Base-by-base conservation (phyloP, 2,329 filamentous ascomycete genomes). In the Pestalotiopsis sp. region DNA sequence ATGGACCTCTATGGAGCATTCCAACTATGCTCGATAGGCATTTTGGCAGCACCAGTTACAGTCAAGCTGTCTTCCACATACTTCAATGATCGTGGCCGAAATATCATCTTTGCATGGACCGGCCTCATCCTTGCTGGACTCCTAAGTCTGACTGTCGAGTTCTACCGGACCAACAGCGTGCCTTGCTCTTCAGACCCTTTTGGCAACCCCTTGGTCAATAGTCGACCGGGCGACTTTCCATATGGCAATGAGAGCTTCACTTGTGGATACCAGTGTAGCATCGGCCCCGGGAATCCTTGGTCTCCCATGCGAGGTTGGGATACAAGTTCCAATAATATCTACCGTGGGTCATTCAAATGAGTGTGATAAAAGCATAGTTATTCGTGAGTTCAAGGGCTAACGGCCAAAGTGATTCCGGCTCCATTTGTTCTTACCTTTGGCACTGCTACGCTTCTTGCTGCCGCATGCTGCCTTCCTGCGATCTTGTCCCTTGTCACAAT, bases 61-160 rank as follows among this genome's bases (percentile, higher is more conserved):
- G 88, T 90, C 25, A 83, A 85, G 70, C 77, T 90, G 58, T 92
- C 90, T 1, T 79, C 79, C 17, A 92, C 90, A 0, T 92, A 92
- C 74, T 92, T 91, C 75, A 83, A 88, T 66, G 85, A 87, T 25
- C 87, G 87, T 0, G 90, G 89, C 2, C 83, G 90, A 45, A 91
- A 91, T 70, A 85, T 87, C 59, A 91, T 92, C 66, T 92, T 92
- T 72, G 41, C 91, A 0, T 92, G 90, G 90, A 89, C 88, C 0
- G 82, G 83, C 3, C 79, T 92, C 2, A 78, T 92, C 36, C 81
- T 92, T 13, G 84, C 87, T 27, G 90, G 89, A 0, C 77, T 91
- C 1, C 69, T 91, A 20, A 89, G 88, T 69, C 80, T 92, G 69
- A 86, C 87, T 0, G 83, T 92, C 36, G 90, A 92, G 70, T 92